Percentiles rank a stretch among this genome's conserved stretches.
Conservation (phyloP, 257 asterid genomes). For the Lavandula angustifolia region DNA sequence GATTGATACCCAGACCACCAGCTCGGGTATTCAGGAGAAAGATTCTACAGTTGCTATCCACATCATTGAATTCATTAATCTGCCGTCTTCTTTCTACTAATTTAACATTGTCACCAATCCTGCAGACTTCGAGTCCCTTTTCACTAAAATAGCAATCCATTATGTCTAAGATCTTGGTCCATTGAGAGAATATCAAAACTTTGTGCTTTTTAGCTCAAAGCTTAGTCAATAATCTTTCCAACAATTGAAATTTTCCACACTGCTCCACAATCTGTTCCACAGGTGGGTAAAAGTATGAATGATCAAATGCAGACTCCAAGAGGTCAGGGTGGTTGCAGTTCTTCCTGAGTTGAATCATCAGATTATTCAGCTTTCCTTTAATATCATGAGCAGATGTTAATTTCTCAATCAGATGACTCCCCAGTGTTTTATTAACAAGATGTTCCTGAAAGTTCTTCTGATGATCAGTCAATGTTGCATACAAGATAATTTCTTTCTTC, state of each 20-base stretch:
- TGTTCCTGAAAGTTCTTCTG: slow-evolving; percentile 89
- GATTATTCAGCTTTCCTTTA: slow-evolving; percentile 76
- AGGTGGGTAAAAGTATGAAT: slow-evolving; percentile 71
- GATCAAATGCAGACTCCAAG: slow-evolving; percentile 79
- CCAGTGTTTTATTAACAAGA: slow-evolving; percentile 80
- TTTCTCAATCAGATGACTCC: slow-evolving; percentile 55
- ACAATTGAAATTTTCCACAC: slow-evolving; percentile 87
- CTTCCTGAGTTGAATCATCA: slow-evolving; percentile 96
- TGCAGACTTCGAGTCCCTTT: slow-evolving; percentile 75
- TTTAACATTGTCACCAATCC: slow-evolving; percentile 88
- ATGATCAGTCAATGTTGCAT: slow-evolving; percentile 82
- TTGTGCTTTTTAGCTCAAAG: slow-evolving; percentile 83
- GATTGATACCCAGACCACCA: slow-evolving; percentile 99
- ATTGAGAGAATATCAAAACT: slow-evolving; percentile 94
- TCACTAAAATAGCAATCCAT: slow-evolving; percentile 94
- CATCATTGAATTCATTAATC: slow-evolving; percentile 87
- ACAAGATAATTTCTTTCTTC: slow-evolving; percentile 88
- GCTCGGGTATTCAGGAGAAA: slow-evolving; percentile 98
- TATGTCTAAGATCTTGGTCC: slow-evolving; percentile 93
- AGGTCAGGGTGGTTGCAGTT: slow-evolving; percentile 98
- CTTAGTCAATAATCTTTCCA: slow-evolving; percentile 72
- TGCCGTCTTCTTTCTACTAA: slow-evolving; percentile 74
- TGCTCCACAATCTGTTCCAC: slow-evolving; percentile 79
- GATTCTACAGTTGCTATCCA: slow-evolving; percentile 55
- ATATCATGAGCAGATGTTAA: slow-evolving; percentile 44